Percentiles rank a stretch among this genome's conserved stretches.
phyloP scores from a whole-genome alignment of 768 basidiomycete genomes.

The Lyophyllum atratum region DNA sequence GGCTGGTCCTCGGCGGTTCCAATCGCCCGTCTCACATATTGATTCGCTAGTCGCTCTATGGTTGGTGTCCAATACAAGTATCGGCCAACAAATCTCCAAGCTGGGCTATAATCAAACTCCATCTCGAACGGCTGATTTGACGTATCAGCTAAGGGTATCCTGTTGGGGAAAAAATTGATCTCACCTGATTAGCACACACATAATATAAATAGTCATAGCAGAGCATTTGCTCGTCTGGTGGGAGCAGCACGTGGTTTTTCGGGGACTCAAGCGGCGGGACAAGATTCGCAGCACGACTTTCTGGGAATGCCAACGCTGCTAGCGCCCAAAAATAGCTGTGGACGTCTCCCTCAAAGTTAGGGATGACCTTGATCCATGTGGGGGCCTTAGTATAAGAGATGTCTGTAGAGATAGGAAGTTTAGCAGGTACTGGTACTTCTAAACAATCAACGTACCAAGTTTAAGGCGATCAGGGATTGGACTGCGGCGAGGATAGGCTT shows the following conservation, averaged over 20 bases:
- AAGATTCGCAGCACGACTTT: slow-evolving; percentile 38
- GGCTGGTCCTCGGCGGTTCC: slow-evolving; percentile 34
- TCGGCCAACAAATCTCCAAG: slow-evolving; percentile 57
- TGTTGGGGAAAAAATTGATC: slow-evolving; percentile 12
- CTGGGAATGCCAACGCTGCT: slow-evolving; percentile 47
- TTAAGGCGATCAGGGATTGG: slow-evolving; percentile 35
- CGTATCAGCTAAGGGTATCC: slow-evolving; percentile 4
- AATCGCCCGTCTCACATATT: slow-evolving; percentile 48
- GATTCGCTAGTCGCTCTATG: slow-evolving; percentile 42
- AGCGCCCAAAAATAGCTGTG: slow-evolving; percentile 49
- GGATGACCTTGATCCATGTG: slow-evolving; percentile 48
- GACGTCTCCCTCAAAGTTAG: slow-evolving; percentile 43
- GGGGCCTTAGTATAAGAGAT: slow-evolving; percentile 55
- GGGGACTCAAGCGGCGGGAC: slow-evolving; percentile 43
- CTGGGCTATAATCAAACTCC: slow-evolving; percentile 58
- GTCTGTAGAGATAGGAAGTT: slow-evolving; percentile 33
- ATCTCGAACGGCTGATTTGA: slow-evolving; percentile 49
- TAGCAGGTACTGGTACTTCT: slow-evolving; percentile 3
- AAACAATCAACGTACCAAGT: slow-evolving; percentile 32
- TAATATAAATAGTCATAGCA: slow-evolving; percentile 59
- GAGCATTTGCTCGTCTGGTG: slow-evolving; percentile 52
- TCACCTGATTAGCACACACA: slow-evolving; percentile 46
- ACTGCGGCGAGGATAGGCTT: slow-evolving; percentile 41
- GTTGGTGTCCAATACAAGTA: slow-evolving; percentile 50
- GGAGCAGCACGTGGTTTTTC: slow-evolving; percentile 40